Conservation (phyloP, 495 filamentous ascomycete genomes). For the Penicillium crystallinum region DNA sequence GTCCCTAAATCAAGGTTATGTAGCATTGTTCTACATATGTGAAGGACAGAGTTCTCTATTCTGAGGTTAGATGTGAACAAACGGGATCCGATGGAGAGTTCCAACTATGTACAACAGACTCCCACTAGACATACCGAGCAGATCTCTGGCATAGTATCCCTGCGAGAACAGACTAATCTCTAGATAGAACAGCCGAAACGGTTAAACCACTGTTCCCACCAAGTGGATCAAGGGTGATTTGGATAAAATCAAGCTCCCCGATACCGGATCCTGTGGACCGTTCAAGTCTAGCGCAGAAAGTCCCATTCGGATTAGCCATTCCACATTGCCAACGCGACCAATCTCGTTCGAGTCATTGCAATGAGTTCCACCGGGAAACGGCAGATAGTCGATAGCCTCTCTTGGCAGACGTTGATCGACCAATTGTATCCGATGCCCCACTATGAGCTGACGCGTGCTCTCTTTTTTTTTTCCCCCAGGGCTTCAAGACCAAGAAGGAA, state of each 20-base stretch:
- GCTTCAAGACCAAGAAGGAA: neutral
- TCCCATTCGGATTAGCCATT: slow-evolving; percentile 5
- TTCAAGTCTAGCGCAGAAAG: neutral
- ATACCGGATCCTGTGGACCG: neutral
- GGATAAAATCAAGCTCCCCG: no score
- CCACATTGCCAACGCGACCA: slow-evolving; percentile 9
- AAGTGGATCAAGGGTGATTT: no score
- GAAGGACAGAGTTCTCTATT: no score
- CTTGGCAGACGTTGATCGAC: slow-evolving; percentile 35
- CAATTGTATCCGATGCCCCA: slow-evolving; percentile 25
- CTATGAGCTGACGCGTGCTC: slow-evolving; percentile 40
- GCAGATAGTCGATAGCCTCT: slow-evolving; percentile 48
- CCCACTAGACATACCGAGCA: no score
- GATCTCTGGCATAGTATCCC: no score
- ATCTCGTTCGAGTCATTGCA: slow-evolving; percentile 10
- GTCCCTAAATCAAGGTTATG: slow-evolving; percentile 27
- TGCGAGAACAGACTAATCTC: no score
- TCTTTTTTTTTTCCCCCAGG: slow-evolving; percentile 9
- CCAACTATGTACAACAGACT: no score
- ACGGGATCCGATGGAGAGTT: no score
- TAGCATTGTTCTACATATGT: no score
- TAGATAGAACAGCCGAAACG: slow-evolving; percentile 7
- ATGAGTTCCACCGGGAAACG: slow-evolving; percentile 23
- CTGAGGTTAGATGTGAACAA: no score
- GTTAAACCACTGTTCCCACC: neutral